phyloP scores from a whole-genome alignment of 2,329 filamentous ascomycete species.

The Microcera coccophila region DNA sequence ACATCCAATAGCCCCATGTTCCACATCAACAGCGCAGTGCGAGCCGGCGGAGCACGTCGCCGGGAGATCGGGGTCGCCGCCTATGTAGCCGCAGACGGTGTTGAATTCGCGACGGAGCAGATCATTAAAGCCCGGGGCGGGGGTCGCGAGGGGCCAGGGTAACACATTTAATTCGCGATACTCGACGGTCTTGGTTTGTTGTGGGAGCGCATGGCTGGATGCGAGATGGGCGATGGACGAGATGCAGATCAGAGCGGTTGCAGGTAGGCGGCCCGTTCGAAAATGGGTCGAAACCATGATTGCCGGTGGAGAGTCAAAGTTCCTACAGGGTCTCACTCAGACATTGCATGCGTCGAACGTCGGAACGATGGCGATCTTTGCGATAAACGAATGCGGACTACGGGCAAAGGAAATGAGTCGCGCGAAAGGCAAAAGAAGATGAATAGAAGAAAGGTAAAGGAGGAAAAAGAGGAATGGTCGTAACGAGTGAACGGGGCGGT shows the following conservation, averaged over 20 bases:
- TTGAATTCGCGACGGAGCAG: slow-evolving; percentile 42
- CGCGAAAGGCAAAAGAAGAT: slow-evolving; percentile 12
- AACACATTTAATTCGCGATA: slow-evolving; percentile 38
- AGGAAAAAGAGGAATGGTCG: slow-evolving; percentile 6
- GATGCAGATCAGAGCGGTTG: slow-evolving; percentile 34
- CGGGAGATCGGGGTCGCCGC: slow-evolving; percentile 47
- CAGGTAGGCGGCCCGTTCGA: slow-evolving; percentile 35
- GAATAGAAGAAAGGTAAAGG: slow-evolving; percentile 12
- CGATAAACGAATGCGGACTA: background rate
- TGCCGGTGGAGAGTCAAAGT: slow-evolving; percentile 5
- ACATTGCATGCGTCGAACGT: slow-evolving; percentile 12
- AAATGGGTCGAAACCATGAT: slow-evolving; percentile 27
- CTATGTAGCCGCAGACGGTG: slow-evolving; percentile 57
- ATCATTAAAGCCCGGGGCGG: slow-evolving; percentile 32
- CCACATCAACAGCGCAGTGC: slow-evolving; percentile 53
- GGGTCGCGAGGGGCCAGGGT: slow-evolving; percentile 40
- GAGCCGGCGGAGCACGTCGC: slow-evolving; percentile 56
- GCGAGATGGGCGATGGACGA: slow-evolving; percentile 31
- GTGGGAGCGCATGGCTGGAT: slow-evolving; percentile 38
- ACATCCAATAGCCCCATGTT: slow-evolving; percentile 50
- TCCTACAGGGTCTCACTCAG: slow-evolving; percentile 21
- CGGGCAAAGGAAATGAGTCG: slow-evolving; percentile 11
- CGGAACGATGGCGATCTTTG: background rate
- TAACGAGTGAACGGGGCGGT: background rate
- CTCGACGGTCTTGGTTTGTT: slow-evolving; percentile 37